phyloP scores from a whole-genome alignment of 495 filamentous ascomycete genomes.

The Xylaria cubensis region DNA sequence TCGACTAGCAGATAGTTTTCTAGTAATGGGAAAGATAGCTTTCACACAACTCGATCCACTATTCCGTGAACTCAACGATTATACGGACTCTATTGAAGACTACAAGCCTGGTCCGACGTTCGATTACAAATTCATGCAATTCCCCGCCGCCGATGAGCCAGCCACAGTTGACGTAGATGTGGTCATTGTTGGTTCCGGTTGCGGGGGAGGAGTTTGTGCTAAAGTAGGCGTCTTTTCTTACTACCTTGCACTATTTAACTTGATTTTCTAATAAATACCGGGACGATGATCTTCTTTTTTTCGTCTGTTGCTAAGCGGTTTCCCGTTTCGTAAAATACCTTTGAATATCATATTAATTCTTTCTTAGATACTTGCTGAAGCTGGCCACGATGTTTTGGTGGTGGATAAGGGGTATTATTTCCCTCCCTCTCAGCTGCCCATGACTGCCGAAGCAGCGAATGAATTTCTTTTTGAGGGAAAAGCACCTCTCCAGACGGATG shows the following conservation, averaged over 20 bases:
- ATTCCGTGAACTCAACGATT: conserved; percentile 64
- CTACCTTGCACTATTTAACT: neutral
- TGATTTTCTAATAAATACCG: no score
- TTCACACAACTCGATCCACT: conserved; percentile 68
- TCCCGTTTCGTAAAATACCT: no score
- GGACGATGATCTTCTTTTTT: no score
- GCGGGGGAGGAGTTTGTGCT: conserved; percentile 83
- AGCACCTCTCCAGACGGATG: conserved; percentile 63
- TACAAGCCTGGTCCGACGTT: conserved; percentile 62
- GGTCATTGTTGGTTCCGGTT: conserved; percentile 85
- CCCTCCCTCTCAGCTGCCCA: conserved; percentile 73
- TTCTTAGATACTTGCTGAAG: conserved; percentile 63
- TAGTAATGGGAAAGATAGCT: conserved; percentile 58
- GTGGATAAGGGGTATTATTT: conserved; percentile 84
- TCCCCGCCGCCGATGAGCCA: conserved; percentile 39
- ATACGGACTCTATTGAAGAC: conserved; percentile 65
- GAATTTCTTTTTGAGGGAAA: conserved; percentile 70
- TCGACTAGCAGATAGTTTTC: conserved; percentile 61
- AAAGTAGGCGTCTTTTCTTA: conserved; percentile 55
- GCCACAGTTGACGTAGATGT: conserved; percentile 76
- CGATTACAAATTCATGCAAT: conserved; percentile 59
- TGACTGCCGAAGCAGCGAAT: conserved; percentile 62
- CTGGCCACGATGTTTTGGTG: conserved; percentile 75
- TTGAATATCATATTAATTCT: no score
- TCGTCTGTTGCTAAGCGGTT: no score